Conservation (phyloP, 352 stramenopile genomes). For the Globisporangium iwayamae region DNA sequence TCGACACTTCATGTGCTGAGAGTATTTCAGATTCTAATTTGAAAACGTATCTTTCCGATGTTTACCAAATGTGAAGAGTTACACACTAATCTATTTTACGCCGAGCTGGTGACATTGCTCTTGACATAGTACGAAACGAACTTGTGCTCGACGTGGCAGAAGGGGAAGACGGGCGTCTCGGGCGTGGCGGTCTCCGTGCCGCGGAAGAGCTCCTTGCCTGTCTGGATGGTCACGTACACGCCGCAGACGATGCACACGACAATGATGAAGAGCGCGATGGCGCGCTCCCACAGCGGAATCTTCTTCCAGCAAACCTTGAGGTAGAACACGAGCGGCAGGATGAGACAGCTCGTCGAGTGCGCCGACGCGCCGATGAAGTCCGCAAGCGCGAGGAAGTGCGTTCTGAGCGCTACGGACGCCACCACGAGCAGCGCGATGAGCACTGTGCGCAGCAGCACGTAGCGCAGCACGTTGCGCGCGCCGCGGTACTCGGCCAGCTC, state of each 20-base stretch:
- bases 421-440: conserved; percentile 22
- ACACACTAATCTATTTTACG: neutral
- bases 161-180: conserved; percentile 19
- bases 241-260: conserved; percentile 22
- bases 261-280: conserved; percentile 18
- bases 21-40: too few relatives aligned
- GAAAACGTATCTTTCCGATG: neutral
- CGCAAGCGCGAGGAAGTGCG: conserved; percentile 20
- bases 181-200: conserved; percentile 4
- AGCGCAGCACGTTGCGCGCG: conserved; percentile 17
- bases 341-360: conserved; percentile 26
- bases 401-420: conserved; percentile 17
- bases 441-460: conserved; percentile 21
- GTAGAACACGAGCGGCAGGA: conserved; percentile 32
- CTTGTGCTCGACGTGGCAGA: conserved; percentile 15
- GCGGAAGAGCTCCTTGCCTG: conserved; percentile 20
- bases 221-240: conserved; percentile 21
- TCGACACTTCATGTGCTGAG: too few relatives aligned
- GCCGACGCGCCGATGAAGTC: conserved; percentile 32
- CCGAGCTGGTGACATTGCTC: neutral
- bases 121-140: conserved; percentile 21
- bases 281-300: conserved; percentile 23
- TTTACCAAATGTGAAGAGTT: neutral
- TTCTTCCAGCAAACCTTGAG: conserved; percentile 25
- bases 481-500: conserved; percentile 19